Percentiles rank a stretch among this genome's conserved stretches.
Evolutionary conservation across 2,329 filamentous ascomycete genomes (phyloP).

Genomic region (Sporothrix inflata): DNA sequence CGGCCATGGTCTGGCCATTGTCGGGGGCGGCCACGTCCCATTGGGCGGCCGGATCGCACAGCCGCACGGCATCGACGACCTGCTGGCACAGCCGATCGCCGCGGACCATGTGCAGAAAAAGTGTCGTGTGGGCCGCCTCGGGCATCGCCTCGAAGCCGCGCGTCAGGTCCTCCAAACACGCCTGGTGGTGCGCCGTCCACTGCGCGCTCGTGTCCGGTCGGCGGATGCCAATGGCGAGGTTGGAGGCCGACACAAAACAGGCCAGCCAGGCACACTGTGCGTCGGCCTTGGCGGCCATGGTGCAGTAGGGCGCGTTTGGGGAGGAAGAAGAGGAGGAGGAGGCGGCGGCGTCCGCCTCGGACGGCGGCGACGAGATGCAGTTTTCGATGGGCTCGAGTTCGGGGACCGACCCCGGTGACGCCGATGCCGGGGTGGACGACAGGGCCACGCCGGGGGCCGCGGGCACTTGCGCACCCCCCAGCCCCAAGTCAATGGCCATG

Average conservation of each 20-base stretch:
- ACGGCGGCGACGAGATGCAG: not conserved
- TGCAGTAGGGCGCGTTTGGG: not conserved
- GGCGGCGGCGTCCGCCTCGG: not conserved
- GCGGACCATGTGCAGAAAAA: constrained; percentile 20
- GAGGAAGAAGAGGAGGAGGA: not conserved
- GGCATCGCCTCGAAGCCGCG: not conserved
- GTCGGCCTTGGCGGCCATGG: not conserved
- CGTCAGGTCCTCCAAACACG: not conserved
- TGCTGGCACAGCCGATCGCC: constrained; percentile 21
- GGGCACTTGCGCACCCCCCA: not conserved
- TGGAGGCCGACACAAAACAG: constrained; percentile 15
- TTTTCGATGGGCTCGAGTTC: not conserved
- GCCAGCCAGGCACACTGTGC: constrained; percentile 12
- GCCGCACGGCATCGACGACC: not conserved
- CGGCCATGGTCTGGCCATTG: not conserved
- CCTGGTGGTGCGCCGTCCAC: constrained; percentile 19
- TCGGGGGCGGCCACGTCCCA: constrained; percentile 14
- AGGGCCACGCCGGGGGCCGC: not conserved
- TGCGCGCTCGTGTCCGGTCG: not conserved
- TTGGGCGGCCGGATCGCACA: not conserved
- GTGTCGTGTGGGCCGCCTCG: not conserved
- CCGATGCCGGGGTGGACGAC: not conserved
- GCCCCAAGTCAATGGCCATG: constrained; percentile 4
- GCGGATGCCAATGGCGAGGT: constrained; percentile 8
- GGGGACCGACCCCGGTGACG: not conserved